These are phyloP conservation scores for Cicer arietinum DNA, from an alignment of 306 rosid genomes.

Conservation along the genomic window DNA sequence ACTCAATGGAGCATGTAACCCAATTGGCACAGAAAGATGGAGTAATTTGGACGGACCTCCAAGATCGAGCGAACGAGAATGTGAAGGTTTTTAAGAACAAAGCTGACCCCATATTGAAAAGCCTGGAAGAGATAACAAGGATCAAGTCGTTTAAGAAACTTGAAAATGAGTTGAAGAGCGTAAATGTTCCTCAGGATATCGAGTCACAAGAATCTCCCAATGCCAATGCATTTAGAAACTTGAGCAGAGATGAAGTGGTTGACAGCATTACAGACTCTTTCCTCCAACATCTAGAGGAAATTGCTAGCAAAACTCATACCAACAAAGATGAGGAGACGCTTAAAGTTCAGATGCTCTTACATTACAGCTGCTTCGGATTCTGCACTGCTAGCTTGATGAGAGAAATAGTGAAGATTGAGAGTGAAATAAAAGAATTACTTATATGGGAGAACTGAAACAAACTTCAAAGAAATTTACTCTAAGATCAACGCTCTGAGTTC, in stretches of 20 bases:
- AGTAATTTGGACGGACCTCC: slow-evolving; percentile 25
- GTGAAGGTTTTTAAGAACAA: slow-evolving; percentile 52
- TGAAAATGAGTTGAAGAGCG: slow-evolving; percentile 47
- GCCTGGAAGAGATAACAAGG: slow-evolving; percentile 47
- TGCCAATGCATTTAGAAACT: slow-evolving; percentile 38
- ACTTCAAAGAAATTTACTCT: slow-evolving; percentile 48
- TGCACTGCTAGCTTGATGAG: slow-evolving; percentile 60
- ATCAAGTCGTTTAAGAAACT: slow-evolving; percentile 44
- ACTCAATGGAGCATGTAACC: slow-evolving; percentile 55
- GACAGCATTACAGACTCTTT: slow-evolving; percentile 54
- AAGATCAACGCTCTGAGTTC: slow-evolving; percentile 39
- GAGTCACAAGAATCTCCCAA: slow-evolving; percentile 55
- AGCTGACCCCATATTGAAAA: slow-evolving; percentile 47
- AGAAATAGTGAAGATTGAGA: slow-evolving; percentile 63
- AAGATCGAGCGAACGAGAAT: slow-evolving; percentile 48
- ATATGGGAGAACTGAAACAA: slow-evolving; percentile 62
- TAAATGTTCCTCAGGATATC: slow-evolving; percentile 39
- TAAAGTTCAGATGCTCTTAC: slow-evolving; percentile 57
- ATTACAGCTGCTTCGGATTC: slow-evolving; percentile 67
- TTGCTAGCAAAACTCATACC: slow-evolving; percentile 44
- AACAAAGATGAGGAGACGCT: slow-evolving; percentile 53
- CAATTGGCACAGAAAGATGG: slow-evolving; percentile 39
- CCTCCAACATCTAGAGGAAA: slow-evolving; percentile 55
- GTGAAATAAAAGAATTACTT: slow-evolving; percentile 58
- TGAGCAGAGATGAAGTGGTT: slow-evolving; percentile 50